Evolutionary conservation across 2,329 filamentous ascomycete species (phyloP).

Genomic region (Teratosphaeria epicoccoides): DNA sequence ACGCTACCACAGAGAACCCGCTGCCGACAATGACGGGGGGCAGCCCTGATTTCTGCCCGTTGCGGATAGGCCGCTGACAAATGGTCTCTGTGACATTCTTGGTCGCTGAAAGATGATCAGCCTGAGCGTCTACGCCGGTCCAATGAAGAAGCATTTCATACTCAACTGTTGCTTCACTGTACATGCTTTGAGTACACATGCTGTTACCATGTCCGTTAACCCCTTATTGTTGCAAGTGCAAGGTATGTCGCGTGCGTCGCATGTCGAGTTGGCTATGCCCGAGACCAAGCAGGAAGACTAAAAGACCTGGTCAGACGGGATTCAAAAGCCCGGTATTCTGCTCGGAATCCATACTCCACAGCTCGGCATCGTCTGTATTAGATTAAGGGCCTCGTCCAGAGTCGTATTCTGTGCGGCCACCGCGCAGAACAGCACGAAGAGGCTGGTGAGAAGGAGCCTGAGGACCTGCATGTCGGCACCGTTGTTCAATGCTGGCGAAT

Average conservation of each 20-base stretch:
- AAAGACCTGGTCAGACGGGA: background rate
- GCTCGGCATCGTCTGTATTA: background rate
- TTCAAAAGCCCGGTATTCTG: background rate
- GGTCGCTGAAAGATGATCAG: background rate
- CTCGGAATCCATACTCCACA: background rate
- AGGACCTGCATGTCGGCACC: background rate
- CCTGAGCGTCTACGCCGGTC: background rate
- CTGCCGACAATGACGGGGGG: conserved; percentile 8
- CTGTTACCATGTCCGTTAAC: conserved; percentile 3
- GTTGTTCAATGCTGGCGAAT: background rate
- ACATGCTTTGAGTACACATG: conserved; percentile 5
- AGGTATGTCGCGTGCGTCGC: conserved; percentile 5
- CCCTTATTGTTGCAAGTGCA: conserved; percentile 10
- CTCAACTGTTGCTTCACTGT: conserved; percentile 1
- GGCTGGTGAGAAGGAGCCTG: background rate
- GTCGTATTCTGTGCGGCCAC: background rate
- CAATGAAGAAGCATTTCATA: background rate
- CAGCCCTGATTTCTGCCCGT: conserved; percentile 4
- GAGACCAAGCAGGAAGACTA: background rate
- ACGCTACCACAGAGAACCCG: conserved; percentile 7
- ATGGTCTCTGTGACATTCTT: background rate
- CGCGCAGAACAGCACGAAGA: background rate
- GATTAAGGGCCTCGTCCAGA: background rate
- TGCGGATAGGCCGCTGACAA: conserved; percentile 2
- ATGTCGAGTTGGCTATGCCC: background rate